Evolutionary conservation across 2,329 filamentous ascomycete species (phyloP), one percentile per base, ranked within the genome.

Genomic region (Massarina eburnea): DNA sequence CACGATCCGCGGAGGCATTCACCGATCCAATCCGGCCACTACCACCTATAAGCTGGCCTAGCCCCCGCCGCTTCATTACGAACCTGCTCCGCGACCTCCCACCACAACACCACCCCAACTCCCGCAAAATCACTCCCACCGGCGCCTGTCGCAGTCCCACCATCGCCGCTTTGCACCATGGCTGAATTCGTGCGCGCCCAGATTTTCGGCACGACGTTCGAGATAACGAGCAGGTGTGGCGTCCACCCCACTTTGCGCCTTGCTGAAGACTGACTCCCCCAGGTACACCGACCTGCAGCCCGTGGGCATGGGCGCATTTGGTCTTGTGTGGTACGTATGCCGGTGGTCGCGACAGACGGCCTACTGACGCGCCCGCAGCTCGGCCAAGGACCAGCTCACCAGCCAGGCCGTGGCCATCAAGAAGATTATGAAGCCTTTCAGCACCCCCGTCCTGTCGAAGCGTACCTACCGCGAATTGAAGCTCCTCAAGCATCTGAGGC

Each of bases 371-470:
- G 14, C 8, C 40, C 46, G 42, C 70, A 97, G 92, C 76, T 97
- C 94, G 55, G 94, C 94, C 47, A 92, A 91, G 76, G 94, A 99
- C 73, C 91, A 97, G 78, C 90, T 99, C 74, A 97, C 94, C 49
- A 89, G 83, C 71, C 91, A 96, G 73, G 91, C 91, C 74, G 94
- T 99, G 51, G 94, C 94, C 48, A 91, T 99, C 71, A 99, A 99
- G 83, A 99, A 99, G 83, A 99, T 99, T 69, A 97, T 99, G 92
- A 99, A 97, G 80, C 94, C 94, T 8, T 99, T 99, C 76, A 96
- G 91, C 80, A 99, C 94, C n/a, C 91, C 94, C 1, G 94, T 99
- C 48, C 80, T 99, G 38, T 94, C 94, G 48, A 99, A 99, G 80
- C 84, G 94, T 69, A 99, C 94, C 58, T 99, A 99, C 73, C 86